Conservation (phyloP, 495 filamentous ascomycete species). For the Amorphotheca resinae region DNA sequence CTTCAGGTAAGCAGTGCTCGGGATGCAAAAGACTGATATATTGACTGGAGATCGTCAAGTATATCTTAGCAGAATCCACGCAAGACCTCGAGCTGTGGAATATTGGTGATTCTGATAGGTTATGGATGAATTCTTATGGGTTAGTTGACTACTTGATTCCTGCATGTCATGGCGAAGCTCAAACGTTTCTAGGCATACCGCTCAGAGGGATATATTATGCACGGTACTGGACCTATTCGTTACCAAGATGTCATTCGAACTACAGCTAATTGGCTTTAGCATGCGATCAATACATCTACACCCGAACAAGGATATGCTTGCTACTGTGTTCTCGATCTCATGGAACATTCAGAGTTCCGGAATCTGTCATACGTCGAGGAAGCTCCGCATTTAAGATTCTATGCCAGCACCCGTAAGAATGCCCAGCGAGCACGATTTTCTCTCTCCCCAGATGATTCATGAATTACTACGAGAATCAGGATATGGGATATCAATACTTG, state of each 20-base stretch:
- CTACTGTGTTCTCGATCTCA: not conserved
- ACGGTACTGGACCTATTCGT: not conserved
- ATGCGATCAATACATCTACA: not conserved
- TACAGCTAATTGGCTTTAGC: not conserved
- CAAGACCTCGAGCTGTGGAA: not conserved
- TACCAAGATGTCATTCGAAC: not conserved
- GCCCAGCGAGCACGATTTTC: too few species aligned
- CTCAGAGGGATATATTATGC: not conserved
- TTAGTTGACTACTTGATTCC: too few species aligned
- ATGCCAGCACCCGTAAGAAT: not conserved
- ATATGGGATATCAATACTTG: too few species aligned
- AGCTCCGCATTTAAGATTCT: not conserved
- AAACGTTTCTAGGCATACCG: not conserved
- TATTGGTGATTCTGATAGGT: not conserved
- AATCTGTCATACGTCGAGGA: not conserved
- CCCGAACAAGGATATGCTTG: not conserved
- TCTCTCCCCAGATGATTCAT: too few species aligned
- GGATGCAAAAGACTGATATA: too few species aligned
- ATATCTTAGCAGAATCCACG: not conserved
- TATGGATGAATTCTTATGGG: not conserved
- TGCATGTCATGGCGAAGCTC: too few species aligned
- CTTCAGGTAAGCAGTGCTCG: too few species aligned
- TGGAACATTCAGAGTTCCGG: not conserved
- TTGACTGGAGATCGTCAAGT: too few species aligned
- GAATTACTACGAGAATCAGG: too few species aligned